phyloP scores from a whole-genome alignment of 1,284 basidiomycete species.

The Ustilago cynodontis region DNA sequence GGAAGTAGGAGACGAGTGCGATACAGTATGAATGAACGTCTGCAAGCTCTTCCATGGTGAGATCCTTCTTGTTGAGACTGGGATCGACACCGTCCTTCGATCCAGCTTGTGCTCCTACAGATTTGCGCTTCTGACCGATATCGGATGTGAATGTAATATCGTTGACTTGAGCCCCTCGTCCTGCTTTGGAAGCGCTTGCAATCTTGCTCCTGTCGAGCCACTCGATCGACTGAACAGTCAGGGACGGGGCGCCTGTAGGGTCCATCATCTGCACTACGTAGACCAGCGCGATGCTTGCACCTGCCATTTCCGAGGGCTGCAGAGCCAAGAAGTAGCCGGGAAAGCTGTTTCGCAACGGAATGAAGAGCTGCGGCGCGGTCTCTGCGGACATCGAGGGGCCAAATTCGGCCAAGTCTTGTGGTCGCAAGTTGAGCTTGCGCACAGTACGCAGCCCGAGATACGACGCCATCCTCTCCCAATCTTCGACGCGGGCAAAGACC shows the following conservation, averaged over 20 bases:
- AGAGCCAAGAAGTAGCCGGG: conserved; percentile 57
- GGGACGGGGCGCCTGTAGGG: conserved; percentile 25
- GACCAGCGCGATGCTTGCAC: conserved; percentile 47
- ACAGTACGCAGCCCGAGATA: conserved; percentile 75
- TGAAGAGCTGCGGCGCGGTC: conserved; percentile 45
- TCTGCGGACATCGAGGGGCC: conserved; percentile 33
- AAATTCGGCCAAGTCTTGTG: conserved; percentile 53
- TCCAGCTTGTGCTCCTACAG: background rate
- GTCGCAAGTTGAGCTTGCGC: conserved; percentile 77
- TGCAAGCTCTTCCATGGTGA: conserved; percentile 51
- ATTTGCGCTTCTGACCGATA: conserved; percentile 34
- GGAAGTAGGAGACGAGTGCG: conserved; percentile 88
- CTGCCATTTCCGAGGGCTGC: conserved; percentile 42
- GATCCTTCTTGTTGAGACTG: conserved; percentile 12
- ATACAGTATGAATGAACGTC: conserved; percentile 72
- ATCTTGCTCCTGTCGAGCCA: conserved; percentile 58
- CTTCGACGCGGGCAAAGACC: conserved; percentile 54
- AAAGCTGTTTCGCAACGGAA: conserved; percentile 49
- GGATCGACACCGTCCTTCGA: background rate
- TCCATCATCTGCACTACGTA: conserved; percentile 49
- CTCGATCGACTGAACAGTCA: conserved; percentile 55
- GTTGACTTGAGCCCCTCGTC: background rate
- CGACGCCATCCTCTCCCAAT: conserved; percentile 62
- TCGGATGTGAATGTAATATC: conserved; percentile 2
- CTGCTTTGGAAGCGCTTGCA: conserved; percentile 13